phyloP scores from a whole-genome alignment of 2,329 filamentous ascomycete species.

The Conoideocrella luteorostrata region DNA sequence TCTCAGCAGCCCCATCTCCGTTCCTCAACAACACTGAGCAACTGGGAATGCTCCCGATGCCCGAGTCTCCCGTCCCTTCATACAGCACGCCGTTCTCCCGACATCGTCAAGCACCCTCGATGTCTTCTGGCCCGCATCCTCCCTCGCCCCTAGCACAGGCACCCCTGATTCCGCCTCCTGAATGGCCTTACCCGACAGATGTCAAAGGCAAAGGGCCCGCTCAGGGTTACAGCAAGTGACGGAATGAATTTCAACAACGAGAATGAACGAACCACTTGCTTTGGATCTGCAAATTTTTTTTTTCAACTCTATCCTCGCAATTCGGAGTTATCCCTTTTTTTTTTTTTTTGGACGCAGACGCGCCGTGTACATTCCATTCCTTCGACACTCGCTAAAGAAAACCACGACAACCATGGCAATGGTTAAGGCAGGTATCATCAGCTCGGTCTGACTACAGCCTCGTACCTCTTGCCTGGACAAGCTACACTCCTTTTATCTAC shows the following conservation, averaged over 20 bases:
- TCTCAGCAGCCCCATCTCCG: conserved; percentile 35
- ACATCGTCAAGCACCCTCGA: conserved; percentile 31
- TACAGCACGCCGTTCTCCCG: conserved; percentile 24
- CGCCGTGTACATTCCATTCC: conserved; percentile 31
- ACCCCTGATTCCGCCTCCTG: conserved; percentile 19
- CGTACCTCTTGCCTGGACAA: neutral
- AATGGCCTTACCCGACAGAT: conserved; percentile 1
- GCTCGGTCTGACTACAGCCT: neutral
- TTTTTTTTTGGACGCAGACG: conserved; percentile 20
- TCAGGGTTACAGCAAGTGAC: neutral
- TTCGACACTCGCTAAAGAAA: conserved; percentile 28
- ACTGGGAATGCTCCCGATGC: conserved; percentile 36
- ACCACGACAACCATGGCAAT: no score
- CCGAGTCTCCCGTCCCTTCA: conserved; percentile 37
- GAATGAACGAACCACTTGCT: conserved; percentile 17
- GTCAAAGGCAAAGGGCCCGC: conserved; percentile 26
- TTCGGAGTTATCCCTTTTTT: conserved; percentile 7
- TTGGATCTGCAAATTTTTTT: conserved; percentile 13
- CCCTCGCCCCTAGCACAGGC: conserved; percentile 28
- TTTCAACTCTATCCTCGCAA: neutral
- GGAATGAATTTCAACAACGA: conserved; percentile 11
- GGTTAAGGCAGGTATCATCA: neutral
- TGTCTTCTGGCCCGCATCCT: conserved; percentile 28
- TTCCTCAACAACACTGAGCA: conserved; percentile 37
- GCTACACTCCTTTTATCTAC: conserved; percentile 2